These are phyloP conservation scores for Lachancea sp. DNA, from an alignment of 805 yeast species.

Conservation along the genomic window DNA sequence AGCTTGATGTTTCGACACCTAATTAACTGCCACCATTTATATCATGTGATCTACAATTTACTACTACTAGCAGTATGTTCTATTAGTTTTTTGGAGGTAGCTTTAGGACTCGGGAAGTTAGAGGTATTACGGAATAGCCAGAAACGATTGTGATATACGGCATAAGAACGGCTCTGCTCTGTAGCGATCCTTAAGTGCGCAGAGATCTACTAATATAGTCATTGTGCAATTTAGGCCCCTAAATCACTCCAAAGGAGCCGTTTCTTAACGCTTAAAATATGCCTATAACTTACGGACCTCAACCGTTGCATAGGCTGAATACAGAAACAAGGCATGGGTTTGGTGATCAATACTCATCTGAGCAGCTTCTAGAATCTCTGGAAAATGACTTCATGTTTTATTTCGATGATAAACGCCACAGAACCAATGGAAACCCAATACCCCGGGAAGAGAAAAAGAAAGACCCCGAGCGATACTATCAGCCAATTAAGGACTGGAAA, in stretches of 20 bases:
- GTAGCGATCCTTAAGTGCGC: background rate
- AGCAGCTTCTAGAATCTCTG: conserved; percentile 47
- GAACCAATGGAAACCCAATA: conserved; percentile 78
- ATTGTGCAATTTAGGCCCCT: background rate
- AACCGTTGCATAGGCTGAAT: conserved; percentile 44
- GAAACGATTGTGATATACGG: too few relatives aligned
- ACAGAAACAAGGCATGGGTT: conserved; percentile 63
- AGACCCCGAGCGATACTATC: conserved; percentile 45
- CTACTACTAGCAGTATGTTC: too few relatives aligned
- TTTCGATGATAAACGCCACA: conserved; percentile 87
- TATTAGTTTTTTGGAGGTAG: too few relatives aligned
- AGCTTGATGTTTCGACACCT: too few relatives aligned
- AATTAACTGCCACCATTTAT: too few relatives aligned
- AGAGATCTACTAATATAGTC: background rate
- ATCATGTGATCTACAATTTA: too few relatives aligned
- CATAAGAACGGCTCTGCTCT: too few relatives aligned
- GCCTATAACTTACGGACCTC: conserved; percentile 31
- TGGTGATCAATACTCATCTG: conserved; percentile 46
- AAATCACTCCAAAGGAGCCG: background rate
- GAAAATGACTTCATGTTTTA: conserved; percentile 72
- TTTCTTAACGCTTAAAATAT: conserved; percentile 9
- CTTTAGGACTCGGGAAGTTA: too few relatives aligned
- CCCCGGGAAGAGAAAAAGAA: conserved; percentile 45
- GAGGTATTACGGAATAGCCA: too few relatives aligned
- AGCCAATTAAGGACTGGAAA: conserved; percentile 85